Evolutionary conservation across 768 basidiomycete species (phyloP).

Genomic region (Pluteus cervinus): DNA sequence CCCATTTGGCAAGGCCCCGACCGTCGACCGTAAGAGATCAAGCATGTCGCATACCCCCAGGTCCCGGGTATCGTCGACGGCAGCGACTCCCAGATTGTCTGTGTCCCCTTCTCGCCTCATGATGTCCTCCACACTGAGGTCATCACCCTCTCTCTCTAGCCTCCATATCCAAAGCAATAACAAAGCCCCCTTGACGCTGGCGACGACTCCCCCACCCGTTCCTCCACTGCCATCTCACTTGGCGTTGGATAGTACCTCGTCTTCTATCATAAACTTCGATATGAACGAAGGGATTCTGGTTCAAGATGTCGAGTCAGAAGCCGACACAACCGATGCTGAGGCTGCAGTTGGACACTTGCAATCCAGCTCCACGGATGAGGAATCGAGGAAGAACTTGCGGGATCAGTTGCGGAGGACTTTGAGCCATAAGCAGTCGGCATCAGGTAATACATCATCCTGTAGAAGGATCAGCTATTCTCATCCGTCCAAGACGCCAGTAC

Average conservation of each 20-base stretch:
- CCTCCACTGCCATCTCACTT: constrained; percentile 20
- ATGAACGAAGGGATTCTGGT: constrained; percentile 64
- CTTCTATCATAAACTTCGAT: constrained; percentile 65
- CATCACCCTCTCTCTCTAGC: constrained; percentile 50
- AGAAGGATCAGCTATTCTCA: constrained; percentile 6
- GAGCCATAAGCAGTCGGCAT: constrained; percentile 39
- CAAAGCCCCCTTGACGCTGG: no score
- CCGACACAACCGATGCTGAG: constrained; percentile 49
- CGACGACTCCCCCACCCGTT: constrained; percentile 24
- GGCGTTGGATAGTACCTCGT: constrained; percentile 55
- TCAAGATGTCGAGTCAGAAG: constrained; percentile 62
- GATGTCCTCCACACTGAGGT: constrained; percentile 43
- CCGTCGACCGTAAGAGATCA: no score
- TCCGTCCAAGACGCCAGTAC: constrained; percentile 20
- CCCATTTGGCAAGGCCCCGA: no score
- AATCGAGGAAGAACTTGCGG: constrained; percentile 57
- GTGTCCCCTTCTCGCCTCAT: constrained; percentile 53
- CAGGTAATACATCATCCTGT: constrained; percentile 30
- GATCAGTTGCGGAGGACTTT: constrained; percentile 70
- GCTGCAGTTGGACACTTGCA: constrained; percentile 40
- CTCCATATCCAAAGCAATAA: constrained; percentile 51
- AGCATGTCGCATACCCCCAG: constrained; percentile 1
- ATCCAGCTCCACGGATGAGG: constrained; percentile 39
- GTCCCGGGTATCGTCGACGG: constrained; percentile 6
- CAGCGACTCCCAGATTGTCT: constrained; percentile 20